A percentile compares a stretch with the other conserved stretches of the same genome.
phyloP scores from a whole-genome alignment of 495 filamentous ascomycete species.

The Penicillium mononematosum region DNA sequence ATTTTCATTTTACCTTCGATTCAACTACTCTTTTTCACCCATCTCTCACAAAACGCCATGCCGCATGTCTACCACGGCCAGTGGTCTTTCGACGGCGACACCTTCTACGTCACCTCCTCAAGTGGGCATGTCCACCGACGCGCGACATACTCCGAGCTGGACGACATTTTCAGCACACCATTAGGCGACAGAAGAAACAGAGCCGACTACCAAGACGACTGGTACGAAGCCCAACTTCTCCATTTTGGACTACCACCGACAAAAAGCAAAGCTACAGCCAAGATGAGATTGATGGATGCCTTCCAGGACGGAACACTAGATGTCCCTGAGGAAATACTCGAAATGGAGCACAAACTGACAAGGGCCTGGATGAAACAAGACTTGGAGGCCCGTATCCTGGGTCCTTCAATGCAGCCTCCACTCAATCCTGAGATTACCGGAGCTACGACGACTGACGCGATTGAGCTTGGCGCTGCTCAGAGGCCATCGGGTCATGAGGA shows the following conservation, averaged over 20 bases:
- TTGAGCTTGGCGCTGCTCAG: neutral
- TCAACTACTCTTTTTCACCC: neutral
- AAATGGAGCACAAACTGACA: slow-evolving; percentile 51
- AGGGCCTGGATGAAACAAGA: slow-evolving; percentile 39
- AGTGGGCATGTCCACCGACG: slow-evolving; percentile 38
- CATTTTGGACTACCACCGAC: slow-evolving; percentile 56
- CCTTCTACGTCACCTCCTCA: neutral
- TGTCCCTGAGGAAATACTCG: slow-evolving; percentile 42
- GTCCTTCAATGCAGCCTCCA: neutral
- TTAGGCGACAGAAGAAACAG: slow-evolving; percentile 14
- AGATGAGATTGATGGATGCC: slow-evolving; percentile 54
- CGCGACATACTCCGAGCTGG: slow-evolving; percentile 47
- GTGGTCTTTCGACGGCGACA: slow-evolving; percentile 1
- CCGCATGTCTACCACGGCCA: neutral
- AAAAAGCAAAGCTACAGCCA: slow-evolving; percentile 54
- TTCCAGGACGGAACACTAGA: slow-evolving; percentile 43
- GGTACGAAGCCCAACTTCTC: slow-evolving; percentile 58
- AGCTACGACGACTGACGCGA: neutral
- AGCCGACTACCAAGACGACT: slow-evolving; percentile 50
- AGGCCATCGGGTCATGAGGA: neutral
- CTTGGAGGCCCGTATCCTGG: neutral
- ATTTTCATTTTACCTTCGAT: neutral
- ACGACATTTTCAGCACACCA: slow-evolving; percentile 38
- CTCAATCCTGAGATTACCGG: neutral
- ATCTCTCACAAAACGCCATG: neutral